These are phyloP conservation scores for Mycena epipterygia DNA, from an alignment of 768 basidiomycete genomes.

Conservation along the genomic window DNA sequence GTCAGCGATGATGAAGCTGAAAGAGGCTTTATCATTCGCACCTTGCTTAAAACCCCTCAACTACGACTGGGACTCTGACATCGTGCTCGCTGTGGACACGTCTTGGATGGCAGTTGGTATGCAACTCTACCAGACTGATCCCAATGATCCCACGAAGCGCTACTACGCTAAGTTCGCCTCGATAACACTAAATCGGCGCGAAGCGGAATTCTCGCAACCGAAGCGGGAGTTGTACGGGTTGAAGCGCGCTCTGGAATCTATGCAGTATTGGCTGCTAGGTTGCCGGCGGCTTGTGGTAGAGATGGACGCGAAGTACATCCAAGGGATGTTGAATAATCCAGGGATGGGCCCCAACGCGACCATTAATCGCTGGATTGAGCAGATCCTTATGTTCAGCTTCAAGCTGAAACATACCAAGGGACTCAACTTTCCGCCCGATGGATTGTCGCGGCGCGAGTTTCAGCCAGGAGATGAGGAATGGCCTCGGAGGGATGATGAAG, in stretches of 20 bases:
- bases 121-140: slow-evolving; percentile 51
- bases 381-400: slow-evolving; percentile 52
- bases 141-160: slow-evolving; percentile 32
- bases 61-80: slow-evolving; percentile 39
- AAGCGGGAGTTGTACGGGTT: slow-evolving; percentile 58
- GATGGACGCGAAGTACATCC: slow-evolving; percentile 50
- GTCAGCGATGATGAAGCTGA: slow-evolving; percentile 38
- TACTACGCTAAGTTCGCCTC: slow-evolving; percentile 53
- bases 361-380: slow-evolving; percentile 54
- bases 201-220: slow-evolving; percentile 52
- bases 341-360: slow-evolving; percentile 50
- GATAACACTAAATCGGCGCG: slow-evolving; percentile 51
- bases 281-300: slow-evolving; percentile 48
- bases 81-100: slow-evolving; percentile 48
- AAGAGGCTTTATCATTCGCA: slow-evolving; percentile 36
- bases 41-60: slow-evolving; percentile 46
- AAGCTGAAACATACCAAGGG: slow-evolving; percentile 47
- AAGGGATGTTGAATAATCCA: slow-evolving; percentile 51
- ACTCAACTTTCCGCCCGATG: slow-evolving; percentile 45
- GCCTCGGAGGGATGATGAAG: slow-evolving; percentile 5
- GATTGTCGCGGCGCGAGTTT: slow-evolving; percentile 41
- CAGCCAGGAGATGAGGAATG: slow-evolving; percentile 38
- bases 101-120: slow-evolving; percentile 51
- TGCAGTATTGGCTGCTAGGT: slow-evolving; percentile 39
- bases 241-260: slow-evolving; percentile 38